Evolutionary conservation across 1,139 yeast species (phyloP).

Genomic region (Komagataea norvegica): DNA sequence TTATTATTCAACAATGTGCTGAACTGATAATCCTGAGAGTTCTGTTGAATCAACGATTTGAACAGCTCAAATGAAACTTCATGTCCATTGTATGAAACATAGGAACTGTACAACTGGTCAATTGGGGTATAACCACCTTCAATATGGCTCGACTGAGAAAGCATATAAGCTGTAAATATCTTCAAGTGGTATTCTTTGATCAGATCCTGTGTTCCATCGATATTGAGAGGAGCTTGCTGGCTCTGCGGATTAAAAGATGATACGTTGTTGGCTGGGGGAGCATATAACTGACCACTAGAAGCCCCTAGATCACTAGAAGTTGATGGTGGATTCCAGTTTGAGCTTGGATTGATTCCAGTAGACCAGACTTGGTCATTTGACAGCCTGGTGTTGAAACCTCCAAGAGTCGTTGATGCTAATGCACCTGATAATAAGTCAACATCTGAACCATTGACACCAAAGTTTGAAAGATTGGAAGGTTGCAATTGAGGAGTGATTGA

Average conservation of each 20-base stretch:
- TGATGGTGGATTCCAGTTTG: conserved; percentile 1
- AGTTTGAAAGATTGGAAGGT: conserved; percentile 3
- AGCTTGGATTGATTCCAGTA: neutral
- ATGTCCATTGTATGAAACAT: conserved; percentile 6
- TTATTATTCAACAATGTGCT: neutral
- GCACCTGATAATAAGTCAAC: conserved; percentile 9
- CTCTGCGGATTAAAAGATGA: too few relatives aligned
- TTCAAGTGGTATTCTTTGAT: conserved; percentile 11
- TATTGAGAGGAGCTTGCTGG: too few relatives aligned
- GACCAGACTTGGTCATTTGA: conserved; percentile 13
- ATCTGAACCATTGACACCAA: conserved; percentile 5
- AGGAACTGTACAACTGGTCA: conserved; percentile 8
- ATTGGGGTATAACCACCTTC: conserved; percentile 11
- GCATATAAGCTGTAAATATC: conserved; percentile 12
- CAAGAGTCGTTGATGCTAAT: conserved; percentile 6
- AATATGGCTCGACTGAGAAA: conserved; percentile 5
- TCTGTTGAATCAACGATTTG: conserved; percentile 8
- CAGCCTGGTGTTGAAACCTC: conserved; percentile 4
- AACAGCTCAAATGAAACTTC: conserved; percentile 8
- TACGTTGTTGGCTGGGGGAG: too few relatives aligned
- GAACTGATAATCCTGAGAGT: conserved; percentile 7
- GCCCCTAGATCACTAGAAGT: conserved; percentile 2
- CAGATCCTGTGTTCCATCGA: conserved; percentile 6
- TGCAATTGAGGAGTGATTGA: conserved; percentile 1
- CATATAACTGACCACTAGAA: neutral